A percentile compares a stretch with the other conserved stretches of the same genome.
Conservation (phyloP, 1,139 yeast genomes). For the Kodamaea arcana region DNA sequence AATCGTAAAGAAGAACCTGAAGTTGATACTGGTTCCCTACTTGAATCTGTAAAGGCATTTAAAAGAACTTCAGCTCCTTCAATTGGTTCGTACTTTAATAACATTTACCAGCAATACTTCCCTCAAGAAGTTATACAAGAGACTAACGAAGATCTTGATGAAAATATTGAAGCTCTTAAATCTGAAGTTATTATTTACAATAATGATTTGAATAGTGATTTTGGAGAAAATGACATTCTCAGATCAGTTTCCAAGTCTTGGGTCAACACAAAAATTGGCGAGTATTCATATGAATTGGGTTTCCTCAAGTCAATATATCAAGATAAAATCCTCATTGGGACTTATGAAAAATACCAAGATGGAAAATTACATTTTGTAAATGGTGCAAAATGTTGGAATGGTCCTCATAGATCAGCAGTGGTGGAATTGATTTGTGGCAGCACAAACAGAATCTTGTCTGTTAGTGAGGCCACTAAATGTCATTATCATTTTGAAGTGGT, state of each 20-base stretch:
- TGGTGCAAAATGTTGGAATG: conserved; percentile 96
- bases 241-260: conserved; percentile 54
- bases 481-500: conserved; percentile 59
- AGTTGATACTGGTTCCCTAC: background rate
- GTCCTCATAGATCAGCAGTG: conserved; percentile 73
- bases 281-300: conserved; percentile 65
- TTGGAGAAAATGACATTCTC: conserved; percentile 64
- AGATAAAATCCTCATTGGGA: conserved; percentile 57
- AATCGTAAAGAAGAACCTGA: conserved; percentile 20
- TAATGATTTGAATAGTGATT: conserved; percentile 42
- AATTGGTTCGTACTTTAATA: conserved; percentile 22
- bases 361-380: conserved; percentile 41
- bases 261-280: conserved; percentile 53
- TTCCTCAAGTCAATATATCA: conserved; percentile 58
- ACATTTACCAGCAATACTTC: conserved; percentile 13
- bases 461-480: conserved; percentile 88
- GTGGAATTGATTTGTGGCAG: conserved; percentile 69
- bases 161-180: conserved; percentile 14
- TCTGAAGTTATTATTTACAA: conserved; percentile 18
- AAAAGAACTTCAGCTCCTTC: conserved; percentile 15
- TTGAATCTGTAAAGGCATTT: background rate
- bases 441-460: conserved; percentile 51
- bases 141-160: conserved; percentile 15
- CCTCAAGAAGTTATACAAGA: conserved; percentile 4
- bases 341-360: conserved; percentile 32